Conservation (phyloP, 495 filamentous ascomycete genomes). For the Lasiosphaeria ovina region DNA sequence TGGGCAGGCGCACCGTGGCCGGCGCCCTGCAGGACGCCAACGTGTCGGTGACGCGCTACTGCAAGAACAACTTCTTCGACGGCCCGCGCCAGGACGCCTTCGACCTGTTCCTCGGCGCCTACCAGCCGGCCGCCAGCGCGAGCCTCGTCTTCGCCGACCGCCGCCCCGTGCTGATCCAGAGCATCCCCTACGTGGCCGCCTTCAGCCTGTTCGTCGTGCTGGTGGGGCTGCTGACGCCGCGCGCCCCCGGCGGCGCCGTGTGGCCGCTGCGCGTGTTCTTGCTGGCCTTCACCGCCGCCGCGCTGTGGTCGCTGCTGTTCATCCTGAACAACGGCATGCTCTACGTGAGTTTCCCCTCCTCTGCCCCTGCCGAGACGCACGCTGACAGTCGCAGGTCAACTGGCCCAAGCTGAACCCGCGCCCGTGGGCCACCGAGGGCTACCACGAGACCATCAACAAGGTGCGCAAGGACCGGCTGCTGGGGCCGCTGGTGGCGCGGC, state of each 20-base stretch:
- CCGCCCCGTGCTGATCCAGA: slow-evolving; percentile 81
- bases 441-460: slow-evolving; percentile 77
- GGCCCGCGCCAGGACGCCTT: slow-evolving; percentile 93
- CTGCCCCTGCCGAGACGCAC: slow-evolving; percentile 17
- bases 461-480: slow-evolving; percentile 74
- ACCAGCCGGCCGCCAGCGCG: slow-evolving; percentile 68
- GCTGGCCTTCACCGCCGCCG: slow-evolving; percentile 68
- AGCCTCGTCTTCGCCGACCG: slow-evolving; percentile 76
- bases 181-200: slow-evolving; percentile 83
- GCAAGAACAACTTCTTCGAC: slow-evolving; percentile 88
- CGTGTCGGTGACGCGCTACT: slow-evolving; percentile 81
- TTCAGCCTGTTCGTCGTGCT: slow-evolving; percentile 83
- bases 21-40: slow-evolving; percentile 79
- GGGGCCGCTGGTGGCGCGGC: slow-evolving; percentile 66
- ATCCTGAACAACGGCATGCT: slow-evolving; percentile 81
- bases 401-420: slow-evolving; percentile 95
- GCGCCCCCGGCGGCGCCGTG: slow-evolving; percentile 62
- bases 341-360: slow-evolving; percentile 63
- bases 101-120: slow-evolving; percentile 86
- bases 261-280: slow-evolving; percentile 79
- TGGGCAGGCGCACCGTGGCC: slow-evolving; percentile 77
- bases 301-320: slow-evolving; percentile 68
- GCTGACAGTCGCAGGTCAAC: slow-evolving; percentile 66
- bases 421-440: slow-evolving; percentile 79
- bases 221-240: slow-evolving; percentile 71